A percentile compares a stretch with the other conserved stretches of the same genome.
Evolutionary conservation across 768 basidiomycete genomes (phyloP).

Genomic region (Boletellus emodensis): DNA sequence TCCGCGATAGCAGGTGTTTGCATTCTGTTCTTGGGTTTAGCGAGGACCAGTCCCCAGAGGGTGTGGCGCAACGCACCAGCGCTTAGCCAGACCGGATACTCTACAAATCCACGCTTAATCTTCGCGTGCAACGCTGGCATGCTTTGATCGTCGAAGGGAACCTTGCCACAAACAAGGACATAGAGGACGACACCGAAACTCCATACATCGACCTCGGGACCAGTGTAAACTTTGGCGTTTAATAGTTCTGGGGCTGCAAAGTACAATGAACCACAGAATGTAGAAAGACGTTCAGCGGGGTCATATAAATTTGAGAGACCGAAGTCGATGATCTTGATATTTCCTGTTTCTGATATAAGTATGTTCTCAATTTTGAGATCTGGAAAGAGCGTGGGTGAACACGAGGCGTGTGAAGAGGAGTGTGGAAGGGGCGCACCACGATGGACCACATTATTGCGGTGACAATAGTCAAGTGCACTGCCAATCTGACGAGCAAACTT

Average conservation of each 20-base stretch:
- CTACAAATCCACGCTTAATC: slow-evolving; percentile 95
- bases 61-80: slow-evolving; percentile 55
- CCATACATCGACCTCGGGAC: slow-evolving; percentile 99
- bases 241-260: slow-evolving; percentile 98
- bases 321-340: slow-evolving; percentile 99
- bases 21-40: slow-evolving; percentile 61
- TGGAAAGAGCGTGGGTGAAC: slow-evolving; percentile 7
- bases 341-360: slow-evolving; percentile 95
- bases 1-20: slow-evolving; percentile 87
- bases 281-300: slow-evolving; percentile 75
- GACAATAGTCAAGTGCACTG: slow-evolving; percentile 93
- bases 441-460: slow-evolving; percentile 96
- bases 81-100: slow-evolving; percentile 96
- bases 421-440: slow-evolving; percentile 50
- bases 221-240: slow-evolving; percentile 94
- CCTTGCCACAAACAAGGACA: slow-evolving; percentile 96
- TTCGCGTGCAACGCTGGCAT: slow-evolving; percentile 99
- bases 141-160: slow-evolving; percentile 98
- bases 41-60: background rate
- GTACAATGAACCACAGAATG: slow-evolving; percentile 97
- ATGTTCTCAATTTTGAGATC: slow-evolving; percentile 99
- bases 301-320: slow-evolving; percentile 95
- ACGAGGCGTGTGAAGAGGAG: slow-evolving; percentile 1
- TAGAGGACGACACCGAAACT: slow-evolving; percentile 98
- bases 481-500: slow-evolving; percentile 99